A percentile compares a stretch with the other conserved stretches of the same genome.
phyloP scores from a whole-genome alignment of 75 land plant genomes.

The Isoetes taiwanensis region DNA sequence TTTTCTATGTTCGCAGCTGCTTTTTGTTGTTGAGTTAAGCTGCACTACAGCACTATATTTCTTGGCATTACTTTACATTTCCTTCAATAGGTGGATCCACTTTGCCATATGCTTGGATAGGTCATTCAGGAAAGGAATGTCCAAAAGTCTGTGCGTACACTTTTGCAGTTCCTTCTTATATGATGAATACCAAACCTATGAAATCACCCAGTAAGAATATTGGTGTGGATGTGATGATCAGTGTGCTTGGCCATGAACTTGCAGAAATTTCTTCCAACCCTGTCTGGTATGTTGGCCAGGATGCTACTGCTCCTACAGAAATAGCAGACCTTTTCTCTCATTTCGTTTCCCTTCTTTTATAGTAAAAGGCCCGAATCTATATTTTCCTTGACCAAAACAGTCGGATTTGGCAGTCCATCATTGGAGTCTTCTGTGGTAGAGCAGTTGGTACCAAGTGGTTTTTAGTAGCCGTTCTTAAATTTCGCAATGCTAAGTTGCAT shows the following conservation, averaged over 20 bases:
- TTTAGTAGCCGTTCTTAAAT: too few relatives aligned
- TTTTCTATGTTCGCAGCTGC: too few relatives aligned
- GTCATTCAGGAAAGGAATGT: background rate
- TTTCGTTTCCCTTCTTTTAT: too few relatives aligned
- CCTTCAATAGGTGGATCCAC: background rate
- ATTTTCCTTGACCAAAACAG: too few relatives aligned
- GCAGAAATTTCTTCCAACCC: constrained; percentile 1
- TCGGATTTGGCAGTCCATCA: too few relatives aligned
- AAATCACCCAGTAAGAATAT: background rate
- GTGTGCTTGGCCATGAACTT: constrained; percentile 5
- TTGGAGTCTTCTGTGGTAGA: too few relatives aligned
- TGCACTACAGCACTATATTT: too few relatives aligned
- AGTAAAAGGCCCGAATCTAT: too few relatives aligned
- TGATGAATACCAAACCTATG: background rate
- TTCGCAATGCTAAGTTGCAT: too few relatives aligned
- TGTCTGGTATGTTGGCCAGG: background rate
- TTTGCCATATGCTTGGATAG: background rate
- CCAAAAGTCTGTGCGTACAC: constrained; percentile 1
- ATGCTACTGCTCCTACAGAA: background rate
- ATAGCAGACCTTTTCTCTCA: constrained; percentile 2
- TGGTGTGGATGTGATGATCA: background rate
- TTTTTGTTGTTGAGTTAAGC: too few relatives aligned
- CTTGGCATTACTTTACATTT: constrained; percentile 4
- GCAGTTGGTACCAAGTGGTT: too few relatives aligned
- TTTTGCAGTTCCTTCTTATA: background rate